Conservation (phyloP, 164 flowering plant species). For the Tetracentron sinense region DNA sequence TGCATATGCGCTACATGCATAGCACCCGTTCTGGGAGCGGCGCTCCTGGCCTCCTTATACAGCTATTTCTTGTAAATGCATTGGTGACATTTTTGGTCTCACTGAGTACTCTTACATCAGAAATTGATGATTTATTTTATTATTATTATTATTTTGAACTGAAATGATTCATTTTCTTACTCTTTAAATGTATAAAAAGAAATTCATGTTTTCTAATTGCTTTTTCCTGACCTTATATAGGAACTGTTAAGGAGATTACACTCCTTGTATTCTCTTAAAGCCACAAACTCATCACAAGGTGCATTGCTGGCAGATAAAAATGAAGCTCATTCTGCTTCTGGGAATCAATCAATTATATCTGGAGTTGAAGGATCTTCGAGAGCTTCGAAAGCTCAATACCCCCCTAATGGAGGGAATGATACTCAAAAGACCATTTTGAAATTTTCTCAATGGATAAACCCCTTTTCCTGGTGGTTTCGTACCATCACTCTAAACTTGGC, state of each 20-base stretch:
- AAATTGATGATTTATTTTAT: not conserved
- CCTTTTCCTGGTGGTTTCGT: constrained; percentile 53
- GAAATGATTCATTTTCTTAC: not conserved
- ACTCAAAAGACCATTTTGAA: constrained; percentile 21
- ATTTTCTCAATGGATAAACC: constrained; percentile 19
- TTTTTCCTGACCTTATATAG: constrained; percentile 21
- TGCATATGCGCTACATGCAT: too few species aligned
- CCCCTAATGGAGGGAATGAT: constrained; percentile 14
- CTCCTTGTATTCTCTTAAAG: constrained; percentile 33
- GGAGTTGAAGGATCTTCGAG: constrained; percentile 18
- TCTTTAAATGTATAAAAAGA: not conserved
- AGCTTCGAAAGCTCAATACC: constrained; percentile 6
- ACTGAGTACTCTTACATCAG: not conserved
- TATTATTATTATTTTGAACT: too few species aligned
- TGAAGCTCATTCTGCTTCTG: constrained; percentile 13
- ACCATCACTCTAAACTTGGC: constrained; percentile 46
- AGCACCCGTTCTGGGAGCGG: too few species aligned
- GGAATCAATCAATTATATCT: constrained; percentile 11
- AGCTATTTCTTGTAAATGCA: too few species aligned
- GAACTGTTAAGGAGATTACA: constrained; percentile 43
- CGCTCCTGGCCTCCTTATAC: too few species aligned
- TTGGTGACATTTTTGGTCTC: too few species aligned
- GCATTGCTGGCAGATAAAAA: constrained; percentile 11
- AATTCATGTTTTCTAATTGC: not conserved
- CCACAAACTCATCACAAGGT: constrained; percentile 22